Evolutionary conservation across 768 basidiomycete genomes (phyloP).

Genomic region (Rhodosporidiobolus sp.): DNA sequence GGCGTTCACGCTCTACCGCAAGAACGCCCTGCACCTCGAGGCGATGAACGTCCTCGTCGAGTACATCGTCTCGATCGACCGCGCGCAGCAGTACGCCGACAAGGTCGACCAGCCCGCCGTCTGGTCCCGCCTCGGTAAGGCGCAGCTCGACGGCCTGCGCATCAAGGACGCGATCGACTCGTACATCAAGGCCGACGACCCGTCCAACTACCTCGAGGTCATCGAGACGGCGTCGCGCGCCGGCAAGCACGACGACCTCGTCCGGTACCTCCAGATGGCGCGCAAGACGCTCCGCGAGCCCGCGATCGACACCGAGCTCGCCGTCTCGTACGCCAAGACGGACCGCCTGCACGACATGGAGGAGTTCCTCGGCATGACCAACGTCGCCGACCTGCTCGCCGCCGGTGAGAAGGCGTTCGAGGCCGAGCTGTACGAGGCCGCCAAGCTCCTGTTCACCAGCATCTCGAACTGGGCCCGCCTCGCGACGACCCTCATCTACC

Average conservation of each 20-base stretch:
- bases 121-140: constrained; percentile 97
- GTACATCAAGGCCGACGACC: constrained; percentile 95
- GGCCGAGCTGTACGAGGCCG: constrained; percentile 94
- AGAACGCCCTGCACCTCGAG: constrained; percentile 89
- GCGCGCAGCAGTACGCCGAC: constrained; percentile 89
- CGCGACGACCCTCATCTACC: constrained; percentile 95
- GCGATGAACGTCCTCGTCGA: constrained; percentile 98
- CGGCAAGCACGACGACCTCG: constrained; percentile 88
- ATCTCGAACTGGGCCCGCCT: constrained; percentile 99
- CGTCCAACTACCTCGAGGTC: constrained; percentile 88
- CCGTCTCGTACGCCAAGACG: constrained; percentile 92
- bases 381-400: constrained; percentile 91
- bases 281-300: constrained; percentile 95
- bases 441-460: constrained; percentile 89
- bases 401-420: constrained; percentile 99
- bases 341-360: constrained; percentile 96
- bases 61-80: constrained; percentile 95
- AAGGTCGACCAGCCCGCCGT: constrained; percentile 96
- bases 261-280: constrained; percentile 97
- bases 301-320: constrained; percentile 94
- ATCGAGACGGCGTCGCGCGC: constrained; percentile 94
- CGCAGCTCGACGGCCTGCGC: constrained; percentile 93
- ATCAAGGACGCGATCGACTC: constrained; percentile 99
- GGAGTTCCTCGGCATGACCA: constrained; percentile 96
- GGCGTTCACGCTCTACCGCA: constrained; percentile 94